Evolutionary conservation across 345 rosid genomes (phyloP).

Genomic region (Kandelia obovata): DNA sequence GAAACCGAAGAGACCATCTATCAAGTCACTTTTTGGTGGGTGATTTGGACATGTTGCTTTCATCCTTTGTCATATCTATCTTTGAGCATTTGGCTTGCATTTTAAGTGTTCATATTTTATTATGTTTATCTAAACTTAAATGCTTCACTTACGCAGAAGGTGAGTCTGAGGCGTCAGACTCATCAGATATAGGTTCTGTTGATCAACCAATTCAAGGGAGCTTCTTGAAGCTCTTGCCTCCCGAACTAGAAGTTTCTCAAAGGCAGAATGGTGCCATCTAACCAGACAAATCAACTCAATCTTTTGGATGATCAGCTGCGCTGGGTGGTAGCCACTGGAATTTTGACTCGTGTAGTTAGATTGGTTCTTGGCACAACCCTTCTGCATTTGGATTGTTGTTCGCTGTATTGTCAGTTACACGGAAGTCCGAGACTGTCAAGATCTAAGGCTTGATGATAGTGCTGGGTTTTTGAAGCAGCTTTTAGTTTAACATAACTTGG

Average conservation of each 20-base stretch:
- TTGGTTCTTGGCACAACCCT: neutral
- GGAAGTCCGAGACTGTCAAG: neutral
- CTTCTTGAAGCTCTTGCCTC: slow-evolving; percentile 46
- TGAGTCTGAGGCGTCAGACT: slow-evolving; percentile 47
- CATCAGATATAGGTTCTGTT: slow-evolving; percentile 25
- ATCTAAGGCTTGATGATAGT: neutral
- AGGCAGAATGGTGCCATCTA: slow-evolving; percentile 13
- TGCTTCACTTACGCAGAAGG: slow-evolving; percentile 38
- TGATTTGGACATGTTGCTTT: neutral
- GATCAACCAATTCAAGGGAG: slow-evolving; percentile 45
- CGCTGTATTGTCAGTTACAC: neutral
- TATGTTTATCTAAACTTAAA: neutral
- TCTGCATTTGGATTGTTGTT: neutral
- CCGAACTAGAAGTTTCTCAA: slow-evolving; percentile 37
- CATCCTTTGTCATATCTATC: neutral
- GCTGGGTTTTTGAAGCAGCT: neutral
- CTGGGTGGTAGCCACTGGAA: neutral
- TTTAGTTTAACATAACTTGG: too few relatives aligned
- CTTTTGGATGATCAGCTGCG: neutral
- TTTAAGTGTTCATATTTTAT: neutral
- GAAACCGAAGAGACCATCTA: slow-evolving; percentile 59
- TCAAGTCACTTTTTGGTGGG: slow-evolving; percentile 84
- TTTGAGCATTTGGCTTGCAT: neutral
- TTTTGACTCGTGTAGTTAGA: neutral
- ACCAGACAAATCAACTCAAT: neutral